Evolutionary conservation across 1,284 basidiomycete genomes (phyloP), one percentile per base, ranked within the genome.

Genomic region (Inonotus obliquus): DNA sequence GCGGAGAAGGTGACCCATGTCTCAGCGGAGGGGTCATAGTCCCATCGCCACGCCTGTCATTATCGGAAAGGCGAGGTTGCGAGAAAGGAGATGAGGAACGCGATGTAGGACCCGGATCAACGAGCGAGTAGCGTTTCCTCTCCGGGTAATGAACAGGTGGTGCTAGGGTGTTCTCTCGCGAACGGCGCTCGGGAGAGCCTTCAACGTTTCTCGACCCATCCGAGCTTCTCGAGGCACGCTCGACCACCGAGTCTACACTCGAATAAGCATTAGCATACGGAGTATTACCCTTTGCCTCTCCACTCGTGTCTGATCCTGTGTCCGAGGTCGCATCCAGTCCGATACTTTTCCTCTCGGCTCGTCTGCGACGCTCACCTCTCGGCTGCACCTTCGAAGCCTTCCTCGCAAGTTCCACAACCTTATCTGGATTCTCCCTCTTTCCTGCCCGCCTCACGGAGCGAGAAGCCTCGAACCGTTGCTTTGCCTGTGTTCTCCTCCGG

Each of bases 401-500:
- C 63, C 71, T 70, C 11, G 73, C 64, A 61, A 69, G 69, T 67
- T 73, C 63, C 63, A 76, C 65, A 61, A 76, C 71, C 62, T 70
- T 68, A 54, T 54, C 66, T 55, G 65, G 68, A 13, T 69, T 66
- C n/a, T 62, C 54, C 37, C 27, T 69, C 67, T 29, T 61, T 68
- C 19, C 74, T 70, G 19, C 66, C 57, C 1, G 51, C 55, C 4
- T 68, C 61, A 5, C 66, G 39, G 27, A 66, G 61, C 19, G 63
- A 7, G 37, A 56, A 7, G 75, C 78, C 47, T 90, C 86, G 19
- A 88, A 86, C 17, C 86, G 78, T 68, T 86, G 78, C 67, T 86
- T 85, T 2, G 94, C 94, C 67, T 88, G 86, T 0, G 94, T 96
- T 13, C 92, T 84, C 65, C 86, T 89, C 2, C 94, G 80, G 7